These are phyloP conservation scores for Ilyonectria robusta DNA, from an alignment of 2,329 filamentous ascomycete genomes.

Conservation along the genomic window DNA sequence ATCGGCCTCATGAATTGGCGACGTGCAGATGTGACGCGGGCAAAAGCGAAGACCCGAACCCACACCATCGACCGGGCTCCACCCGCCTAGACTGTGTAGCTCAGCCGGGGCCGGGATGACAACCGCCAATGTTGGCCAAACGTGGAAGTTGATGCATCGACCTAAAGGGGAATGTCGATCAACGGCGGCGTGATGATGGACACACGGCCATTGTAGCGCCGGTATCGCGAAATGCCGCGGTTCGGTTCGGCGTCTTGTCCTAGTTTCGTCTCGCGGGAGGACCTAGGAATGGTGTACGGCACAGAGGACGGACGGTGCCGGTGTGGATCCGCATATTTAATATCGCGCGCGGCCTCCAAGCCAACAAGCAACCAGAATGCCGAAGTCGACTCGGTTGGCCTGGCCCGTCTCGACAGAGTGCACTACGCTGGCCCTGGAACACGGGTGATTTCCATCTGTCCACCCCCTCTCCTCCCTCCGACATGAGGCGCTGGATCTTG, in stretches of 20 bases:
- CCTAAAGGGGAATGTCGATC: neutral
- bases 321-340: slow-evolving; percentile 7
- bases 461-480: slow-evolving; percentile 3
- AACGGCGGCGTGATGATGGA: neutral
- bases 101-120: slow-evolving; percentile 9
- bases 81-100: slow-evolving; percentile 15
- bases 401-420: slow-evolving; percentile 1
- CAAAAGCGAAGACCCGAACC: slow-evolving; percentile 27
- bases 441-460: slow-evolving; percentile 1
- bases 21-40: neutral
- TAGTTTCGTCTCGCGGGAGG: neutral
- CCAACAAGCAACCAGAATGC: neutral
- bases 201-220: neutral
- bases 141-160: neutral
- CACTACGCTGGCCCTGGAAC: neutral
- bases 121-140: slow-evolving; percentile 5
- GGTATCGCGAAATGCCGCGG: neutral
- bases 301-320: slow-evolving; percentile 10
- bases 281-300: neutral
- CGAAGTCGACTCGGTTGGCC: slow-evolving; percentile 12
- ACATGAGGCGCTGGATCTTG: slow-evolving; percentile 2
- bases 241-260: neutral
- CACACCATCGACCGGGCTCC: slow-evolving; percentile 17
- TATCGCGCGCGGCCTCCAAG: slow-evolving; percentile 12
- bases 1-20: slow-evolving; percentile 1